Evolutionary conservation across 176 grass and related monocot genomes (phyloP), one percentile per base, ranked within the genome.

Genomic region (Hordeum vulgare): DNA sequence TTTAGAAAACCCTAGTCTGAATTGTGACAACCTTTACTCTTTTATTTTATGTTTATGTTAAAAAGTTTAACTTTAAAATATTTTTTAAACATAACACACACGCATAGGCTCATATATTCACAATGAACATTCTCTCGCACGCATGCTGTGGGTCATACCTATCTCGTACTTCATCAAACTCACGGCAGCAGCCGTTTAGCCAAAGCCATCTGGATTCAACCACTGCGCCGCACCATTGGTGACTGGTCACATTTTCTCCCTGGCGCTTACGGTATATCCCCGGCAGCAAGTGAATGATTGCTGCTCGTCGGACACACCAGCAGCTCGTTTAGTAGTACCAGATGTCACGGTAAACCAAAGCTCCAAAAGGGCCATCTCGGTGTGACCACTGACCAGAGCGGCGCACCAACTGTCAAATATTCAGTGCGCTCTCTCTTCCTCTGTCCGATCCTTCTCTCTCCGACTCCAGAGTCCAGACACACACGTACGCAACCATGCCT

Each of bases 401-500:
- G 17, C 53, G 20, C 53, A 78, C 73, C 39, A 31, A 77, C 80
- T 78, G 76, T 12, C 53, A 53, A 47, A 74, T 47, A 11, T 31
- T 27, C 44, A 74, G 15, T 3, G 9, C 71, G n/a, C n/a, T 60
- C 57, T 24, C n/a, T 24, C n/a, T 60, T 24, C 24, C 54, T 58
- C 57, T 59, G n/a, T n/a, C n/a, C 56, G 18, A 3, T 54, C 51
- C 0, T 54, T 54, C 51, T 54, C 18, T 56, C 1, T 15, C 47
- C 18, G 6, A 51, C 47, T 51, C 47, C 15, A 51, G 47, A 51
- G 47, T 51, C 47, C 47, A 2, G 6, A 39, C 54, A 28, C 80
- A 1, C 28, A 1, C 5, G 1, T 31, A 29, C 40, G 12, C 76
- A 75, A 63, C 58, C 78, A 90, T 90, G 88, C 71, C 88, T 36